These are phyloP conservation scores for Neurospora africana DNA, from an alignment of 495 filamentous ascomycete species.

Conservation along the genomic window DNA sequence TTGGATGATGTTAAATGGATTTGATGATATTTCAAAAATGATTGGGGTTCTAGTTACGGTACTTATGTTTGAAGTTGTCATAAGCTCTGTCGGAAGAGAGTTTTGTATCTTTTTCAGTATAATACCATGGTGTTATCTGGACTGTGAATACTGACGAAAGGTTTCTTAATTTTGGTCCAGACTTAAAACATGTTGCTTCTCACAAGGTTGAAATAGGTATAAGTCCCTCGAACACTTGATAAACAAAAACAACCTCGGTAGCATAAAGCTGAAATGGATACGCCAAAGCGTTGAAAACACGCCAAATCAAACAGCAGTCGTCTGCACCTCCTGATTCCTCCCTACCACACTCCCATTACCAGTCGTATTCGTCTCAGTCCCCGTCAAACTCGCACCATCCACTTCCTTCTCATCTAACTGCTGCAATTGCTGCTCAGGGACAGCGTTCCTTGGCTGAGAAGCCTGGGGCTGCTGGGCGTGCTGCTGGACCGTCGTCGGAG, in stretches of 20 bases:
- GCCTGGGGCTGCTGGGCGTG: background rate
- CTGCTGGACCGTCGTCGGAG: background rate
- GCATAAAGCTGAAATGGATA: constrained; percentile 1
- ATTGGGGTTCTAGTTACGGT: background rate
- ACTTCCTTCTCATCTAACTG: background rate
- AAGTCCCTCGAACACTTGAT: background rate
- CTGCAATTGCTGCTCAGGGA: background rate
- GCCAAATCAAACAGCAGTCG: background rate
- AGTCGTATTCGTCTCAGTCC: background rate
- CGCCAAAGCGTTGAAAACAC: background rate
- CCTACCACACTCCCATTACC: background rate
- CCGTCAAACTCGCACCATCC: background rate
- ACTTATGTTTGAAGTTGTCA: background rate
- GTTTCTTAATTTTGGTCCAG: background rate
- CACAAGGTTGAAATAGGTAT: background rate
- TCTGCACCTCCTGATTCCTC: background rate
- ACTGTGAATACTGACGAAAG: background rate
- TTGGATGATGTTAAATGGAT: background rate
- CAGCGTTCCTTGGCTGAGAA: background rate
- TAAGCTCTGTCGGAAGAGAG: background rate
- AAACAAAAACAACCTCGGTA: constrained; percentile 3
- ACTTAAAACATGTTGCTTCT: background rate
- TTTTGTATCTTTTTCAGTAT: background rate
- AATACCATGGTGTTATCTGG: background rate
- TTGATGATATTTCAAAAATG: background rate